Evolutionary conservation across 2,329 filamentous ascomycete genomes (phyloP).

Genomic region (Escovopsis weberi): DNA sequence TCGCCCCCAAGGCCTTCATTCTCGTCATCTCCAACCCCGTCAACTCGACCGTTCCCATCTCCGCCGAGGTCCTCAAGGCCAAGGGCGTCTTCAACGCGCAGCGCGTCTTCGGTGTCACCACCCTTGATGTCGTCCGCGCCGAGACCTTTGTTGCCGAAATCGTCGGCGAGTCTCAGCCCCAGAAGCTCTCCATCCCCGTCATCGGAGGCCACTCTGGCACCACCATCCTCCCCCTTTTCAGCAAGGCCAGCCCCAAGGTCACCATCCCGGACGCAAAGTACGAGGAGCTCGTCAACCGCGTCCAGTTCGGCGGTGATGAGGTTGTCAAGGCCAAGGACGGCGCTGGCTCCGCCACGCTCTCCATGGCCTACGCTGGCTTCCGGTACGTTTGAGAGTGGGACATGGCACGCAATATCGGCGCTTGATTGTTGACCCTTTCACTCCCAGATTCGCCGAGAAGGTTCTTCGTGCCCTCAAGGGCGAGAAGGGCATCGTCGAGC

Average conservation of each 20-base stretch:
- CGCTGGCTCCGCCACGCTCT: constrained; percentile 77
- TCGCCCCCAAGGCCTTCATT: constrained; percentile 83
- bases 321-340: constrained; percentile 93
- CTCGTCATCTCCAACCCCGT: constrained; percentile 99
- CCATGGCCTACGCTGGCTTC: constrained; percentile 93
- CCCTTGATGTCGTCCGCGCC: constrained; percentile 92
- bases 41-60: constrained; percentile 97
- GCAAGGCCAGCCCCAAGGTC: constrained; percentile 68
- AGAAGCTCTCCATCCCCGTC: constrained; percentile 76
- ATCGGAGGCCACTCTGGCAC: constrained; percentile 95
- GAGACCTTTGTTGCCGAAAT: constrained; percentile 91
- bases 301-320: constrained; percentile 96
- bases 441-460: constrained; percentile 73
- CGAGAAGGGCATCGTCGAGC: constrained; percentile 85
- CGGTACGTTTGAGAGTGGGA: constrained; percentile 38
- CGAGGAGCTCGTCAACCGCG: constrained; percentile 79
- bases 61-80: constrained; percentile 89
- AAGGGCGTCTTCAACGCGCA: constrained; percentile 88
- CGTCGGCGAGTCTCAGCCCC: constrained; percentile 65
- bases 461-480: constrained; percentile 78
- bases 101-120: constrained; percentile 96
- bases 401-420: too few species aligned
- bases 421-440: not conserved
- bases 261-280: constrained; percentile 81
- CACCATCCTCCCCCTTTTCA: constrained; percentile 96